Evolutionary conservation across 768 basidiomycete genomes (phyloP), one percentile per base, ranked within the genome.

Genomic region (Mrakia hoshinonis): DNA sequence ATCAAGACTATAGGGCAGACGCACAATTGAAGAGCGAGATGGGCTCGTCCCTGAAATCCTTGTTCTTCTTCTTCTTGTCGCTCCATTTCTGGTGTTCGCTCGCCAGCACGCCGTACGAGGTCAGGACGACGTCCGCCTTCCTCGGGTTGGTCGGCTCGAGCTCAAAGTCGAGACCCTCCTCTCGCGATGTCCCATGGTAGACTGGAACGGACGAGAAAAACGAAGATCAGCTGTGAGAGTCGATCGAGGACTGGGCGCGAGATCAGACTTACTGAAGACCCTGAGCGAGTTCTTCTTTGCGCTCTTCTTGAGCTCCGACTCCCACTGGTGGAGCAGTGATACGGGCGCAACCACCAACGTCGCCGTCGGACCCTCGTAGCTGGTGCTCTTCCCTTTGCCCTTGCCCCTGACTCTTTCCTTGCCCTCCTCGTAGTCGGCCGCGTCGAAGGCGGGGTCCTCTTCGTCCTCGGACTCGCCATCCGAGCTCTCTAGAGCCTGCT

Each of bases 281-380:
- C 84, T 83, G 36, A 93, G 73, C 2, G 87, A 84, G 0, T 86
- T 88, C 48, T 87, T 82, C 75, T 85, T 85, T 74, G 90, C 89
- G 43, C 89, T 90, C n/a, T 90, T 85, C 76, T 86, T 82, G n/a
- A 98, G 81, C 77, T 98, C 95, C 52, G 89, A 87, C n/a, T 86
- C 83, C 95, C 95, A 98, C 78, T 98, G 95, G n/a, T 84, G 81
- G 4, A 97, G 82, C 46, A 98, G 82, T 12, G 92, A 92, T 6
- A 94, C 90, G 1, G 95, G 95, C 18, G 92, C 92, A 36, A 98
- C 89, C 58, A 98, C 89, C 7, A 98, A 82, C 4, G 94, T 97
- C 0, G 90, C 89, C 7, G 83, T 65, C 22, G 76, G 76, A 5
- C 70, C 70, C 4, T 65, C 55, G 24, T 68, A 65, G 13, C 38